Percentiles rank a stretch among this genome's conserved stretches.
These are phyloP conservation scores for Fraxinus dipetala DNA, from an alignment of 305 asterid genomes.

Conservation along the genomic window DNA sequence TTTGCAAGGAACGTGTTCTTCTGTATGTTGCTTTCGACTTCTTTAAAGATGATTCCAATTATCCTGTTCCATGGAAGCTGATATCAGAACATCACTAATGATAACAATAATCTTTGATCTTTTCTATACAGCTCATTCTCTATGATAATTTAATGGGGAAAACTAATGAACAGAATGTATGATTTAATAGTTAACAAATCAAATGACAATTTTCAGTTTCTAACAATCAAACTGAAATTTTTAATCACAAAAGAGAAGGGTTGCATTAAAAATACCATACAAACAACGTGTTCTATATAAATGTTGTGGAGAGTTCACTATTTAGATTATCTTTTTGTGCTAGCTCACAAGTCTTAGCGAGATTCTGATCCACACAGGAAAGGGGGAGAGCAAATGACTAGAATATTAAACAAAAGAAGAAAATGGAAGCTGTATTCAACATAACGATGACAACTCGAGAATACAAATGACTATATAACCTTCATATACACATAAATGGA, in stretches of 20 bases:
- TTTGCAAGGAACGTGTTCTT: constrained; percentile 69
- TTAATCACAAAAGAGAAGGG: neutral
- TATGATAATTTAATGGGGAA: constrained; percentile 2
- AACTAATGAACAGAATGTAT: constrained; percentile 8
- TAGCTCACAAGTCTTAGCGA: neutral
- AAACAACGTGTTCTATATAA: neutral
- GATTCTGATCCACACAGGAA: constrained; percentile 5
- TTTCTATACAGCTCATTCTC: constrained; percentile 4
- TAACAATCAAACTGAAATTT: neutral
- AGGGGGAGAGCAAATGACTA: neutral
- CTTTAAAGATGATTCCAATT: constrained; percentile 70
- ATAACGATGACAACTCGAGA: neutral
- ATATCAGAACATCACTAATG: constrained; percentile 27
- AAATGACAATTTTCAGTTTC: constrained; percentile 10
- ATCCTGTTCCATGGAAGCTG: constrained; percentile 54
- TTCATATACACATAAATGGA: neutral
- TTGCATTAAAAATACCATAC: neutral
- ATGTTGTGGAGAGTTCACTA: constrained; percentile 6
- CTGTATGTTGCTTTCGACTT: constrained; percentile 71
- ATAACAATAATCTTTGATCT: constrained; percentile 6
- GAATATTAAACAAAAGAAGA: constrained; percentile 1
- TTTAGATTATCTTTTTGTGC: neutral
- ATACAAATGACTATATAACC: neutral
- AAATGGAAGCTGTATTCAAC: constrained; percentile 1
- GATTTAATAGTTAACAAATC: neutral